Evolutionary conservation across 2,329 filamentous ascomycete genomes (phyloP).

Genomic region (Colletotrichum kahawae): DNA sequence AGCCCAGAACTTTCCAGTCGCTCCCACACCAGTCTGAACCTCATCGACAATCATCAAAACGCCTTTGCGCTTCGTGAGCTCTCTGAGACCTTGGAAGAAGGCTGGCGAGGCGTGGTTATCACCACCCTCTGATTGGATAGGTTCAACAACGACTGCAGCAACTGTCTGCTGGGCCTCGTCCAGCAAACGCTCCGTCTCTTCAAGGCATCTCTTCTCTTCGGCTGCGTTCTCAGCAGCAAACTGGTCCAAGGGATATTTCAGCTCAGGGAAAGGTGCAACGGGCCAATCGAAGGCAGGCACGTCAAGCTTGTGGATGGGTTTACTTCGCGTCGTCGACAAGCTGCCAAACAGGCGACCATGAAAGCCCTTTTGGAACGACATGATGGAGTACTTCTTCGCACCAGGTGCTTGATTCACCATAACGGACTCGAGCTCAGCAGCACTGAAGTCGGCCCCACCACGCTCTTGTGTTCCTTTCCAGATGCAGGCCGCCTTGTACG

Average conservation of each 20-base stretch:
- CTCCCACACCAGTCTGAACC: constrained; percentile 91
- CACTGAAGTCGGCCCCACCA: constrained; percentile 82
- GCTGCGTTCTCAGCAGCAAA: constrained; percentile 79
- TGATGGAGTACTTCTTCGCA: constrained; percentile 77
- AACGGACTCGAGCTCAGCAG: constrained; percentile 72
- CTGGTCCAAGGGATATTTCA: constrained; percentile 87
- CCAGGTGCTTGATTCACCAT: constrained; percentile 86
- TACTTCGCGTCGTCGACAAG: constrained; percentile 87
- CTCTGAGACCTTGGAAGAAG: constrained; percentile 86
- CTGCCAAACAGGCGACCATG: constrained; percentile 90
- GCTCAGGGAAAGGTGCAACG: constrained; percentile 83
- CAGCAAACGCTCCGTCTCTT: constrained; percentile 83
- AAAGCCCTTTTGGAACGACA: constrained; percentile 88
- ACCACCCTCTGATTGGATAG: constrained; percentile 91
- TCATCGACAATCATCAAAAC: constrained; percentile 91
- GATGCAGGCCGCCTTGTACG: constrained; percentile 97
- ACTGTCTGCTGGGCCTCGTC: constrained; percentile 79
- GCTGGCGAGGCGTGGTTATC: constrained; percentile 90
- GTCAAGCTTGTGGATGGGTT: constrained; percentile 93
- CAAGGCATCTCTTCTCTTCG: constrained; percentile 80
- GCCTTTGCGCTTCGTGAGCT: constrained; percentile 76
- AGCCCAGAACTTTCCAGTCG: constrained; percentile 94
- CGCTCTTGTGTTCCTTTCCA: constrained; percentile 83
- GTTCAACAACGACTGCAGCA: constrained; percentile 84
- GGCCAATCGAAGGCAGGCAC: constrained; percentile 97